These are phyloP conservation scores for Penicillium odoratum DNA, from an alignment of 495 filamentous ascomycete species.

Conservation along the genomic window DNA sequence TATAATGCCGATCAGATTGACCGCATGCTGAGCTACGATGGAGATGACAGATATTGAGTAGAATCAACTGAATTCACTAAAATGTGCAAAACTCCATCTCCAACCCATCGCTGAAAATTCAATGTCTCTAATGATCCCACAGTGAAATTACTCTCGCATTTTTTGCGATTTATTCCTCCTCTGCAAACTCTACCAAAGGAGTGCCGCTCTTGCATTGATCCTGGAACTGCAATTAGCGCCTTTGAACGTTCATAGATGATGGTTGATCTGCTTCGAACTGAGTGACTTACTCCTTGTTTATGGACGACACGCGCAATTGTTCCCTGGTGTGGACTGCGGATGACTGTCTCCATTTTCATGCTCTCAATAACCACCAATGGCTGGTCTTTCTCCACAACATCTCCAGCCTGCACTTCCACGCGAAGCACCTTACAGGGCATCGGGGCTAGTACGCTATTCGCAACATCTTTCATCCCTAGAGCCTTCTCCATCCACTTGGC, in stretches of 20 bases:
- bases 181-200: conserved; percentile 54
- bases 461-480: conserved; percentile 74
- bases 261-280: background rate
- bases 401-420: conserved; percentile 79
- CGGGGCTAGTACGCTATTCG: conserved; percentile 82
- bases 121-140: background rate
- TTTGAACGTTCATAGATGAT: background rate
- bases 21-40: no score
- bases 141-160: background rate
- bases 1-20: no score
- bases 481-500: conserved; percentile 87
- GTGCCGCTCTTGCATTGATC: conserved; percentile 61
- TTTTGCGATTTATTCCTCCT: background rate
- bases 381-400: conserved; percentile 80
- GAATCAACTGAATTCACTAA: background rate
- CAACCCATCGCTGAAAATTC: background rate
- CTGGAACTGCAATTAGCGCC: conserved; percentile 39
- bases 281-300: conserved; percentile 74
- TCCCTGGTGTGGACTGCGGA: conserved; percentile 83
- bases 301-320: conserved; percentile 81
- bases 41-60: background rate
- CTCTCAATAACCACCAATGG: conserved; percentile 95
- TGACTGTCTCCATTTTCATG: conserved; percentile 99
- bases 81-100: background rate
- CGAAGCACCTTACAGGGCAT: conserved; percentile 95